These are phyloP conservation scores for Fusarium subtropicale DNA, from an alignment of 2,329 filamentous ascomycete genomes.

Conservation along the genomic window DNA sequence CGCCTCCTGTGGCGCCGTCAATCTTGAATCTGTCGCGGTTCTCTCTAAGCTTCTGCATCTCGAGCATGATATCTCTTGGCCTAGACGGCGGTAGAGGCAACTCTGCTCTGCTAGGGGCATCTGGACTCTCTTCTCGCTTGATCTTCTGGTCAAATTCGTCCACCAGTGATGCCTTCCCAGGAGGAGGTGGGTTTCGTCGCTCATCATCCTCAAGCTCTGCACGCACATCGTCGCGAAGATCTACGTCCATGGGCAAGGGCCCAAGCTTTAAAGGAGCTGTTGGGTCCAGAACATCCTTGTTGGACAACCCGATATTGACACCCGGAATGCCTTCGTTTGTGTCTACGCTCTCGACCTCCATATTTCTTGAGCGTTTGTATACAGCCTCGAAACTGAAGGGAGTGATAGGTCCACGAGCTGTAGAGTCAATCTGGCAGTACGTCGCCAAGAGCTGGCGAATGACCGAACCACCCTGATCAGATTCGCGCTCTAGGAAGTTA, in stretches of 20 bases:
- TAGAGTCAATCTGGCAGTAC: slow-evolving; percentile 68
- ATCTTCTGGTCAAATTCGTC: slow-evolving; percentile 90
- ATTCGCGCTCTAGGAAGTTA: slow-evolving; percentile 89
- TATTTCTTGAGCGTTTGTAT: slow-evolving; percentile 66
- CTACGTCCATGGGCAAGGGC: slow-evolving; percentile 83
- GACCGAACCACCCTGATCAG: slow-evolving; percentile 81
- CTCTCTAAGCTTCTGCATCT: slow-evolving; percentile 93
- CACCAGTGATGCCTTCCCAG: slow-evolving; percentile 78
- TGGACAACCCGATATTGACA: slow-evolving; percentile 70
- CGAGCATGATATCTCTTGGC: slow-evolving; percentile 90
- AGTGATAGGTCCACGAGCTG: slow-evolving; percentile 71
- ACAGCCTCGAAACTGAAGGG: slow-evolving; percentile 73
- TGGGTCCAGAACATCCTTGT: slow-evolving; percentile 69
- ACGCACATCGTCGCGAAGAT: slow-evolving; percentile 85
- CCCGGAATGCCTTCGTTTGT: slow-evolving; percentile 74
- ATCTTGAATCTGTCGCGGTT: slow-evolving; percentile 93
- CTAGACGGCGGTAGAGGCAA: slow-evolving; percentile 89
- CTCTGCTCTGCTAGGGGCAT: slow-evolving; percentile 80
- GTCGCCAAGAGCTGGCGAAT: slow-evolving; percentile 78
- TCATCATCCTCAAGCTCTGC: slow-evolving; percentile 90
- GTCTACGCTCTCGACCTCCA: slow-evolving; percentile 72
- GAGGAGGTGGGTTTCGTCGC: slow-evolving; percentile 74
- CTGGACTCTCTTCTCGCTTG: slow-evolving; percentile 89
- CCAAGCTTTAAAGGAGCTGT: slow-evolving; percentile 77
- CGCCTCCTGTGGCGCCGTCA: slow-evolving; percentile 83